Base-by-base conservation (phyloP, 306 rosid genomes). In the Betula pendula region DNA sequence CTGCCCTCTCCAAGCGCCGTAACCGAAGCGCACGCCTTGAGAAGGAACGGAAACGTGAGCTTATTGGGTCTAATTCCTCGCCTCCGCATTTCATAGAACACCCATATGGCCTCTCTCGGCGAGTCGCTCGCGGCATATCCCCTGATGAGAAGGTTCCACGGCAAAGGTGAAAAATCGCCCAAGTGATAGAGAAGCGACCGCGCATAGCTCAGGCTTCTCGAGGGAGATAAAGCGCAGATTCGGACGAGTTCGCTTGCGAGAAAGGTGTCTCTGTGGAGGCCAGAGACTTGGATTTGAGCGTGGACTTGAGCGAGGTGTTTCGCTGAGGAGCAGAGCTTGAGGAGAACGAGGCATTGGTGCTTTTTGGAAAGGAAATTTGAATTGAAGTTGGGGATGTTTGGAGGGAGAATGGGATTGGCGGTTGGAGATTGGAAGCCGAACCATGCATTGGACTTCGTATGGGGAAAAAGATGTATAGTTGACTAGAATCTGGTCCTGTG, bases 81-180 rank as follows among this genome's bases (percentile, higher is more conserved):
- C 69, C 77, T 19, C 2, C 89, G 88, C 97, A 95, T 90, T 77
- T 73, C 77, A 0, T 73, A 85, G 59, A 89, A 92, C 10, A 83
- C 82, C 84, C 76, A 79, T 24, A 95, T 77, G 82, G 93, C 87
- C 67, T 87, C 75, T 3, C 47, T 42, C 6, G 96, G 88, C 1
- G 89, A 82, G 75, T 82, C 77, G 48, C 85, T 87, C 4, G 90
- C 81, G 25, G 93, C 80, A 60, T 80, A 95, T 50, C 91, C 98
- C 35, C 97, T 78, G 77, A 95, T 84, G 79, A 92, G 88, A 29
- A 92, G 77, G 84, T 90, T 94, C 93, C 93, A 94, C 0, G 96
- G 88, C 73, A 80, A 82, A 1, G 86, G 87, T 27, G 88, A 82
- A n/a, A 81, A 69, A 47, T 71, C 50, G 53, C 52, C 42, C 42